Percentiles rank a stretch among this genome's conserved stretches.
These are phyloP conservation scores for Lepiota venenata DNA, from an alignment of 768 basidiomycete genomes.

Conservation along the genomic window DNA sequence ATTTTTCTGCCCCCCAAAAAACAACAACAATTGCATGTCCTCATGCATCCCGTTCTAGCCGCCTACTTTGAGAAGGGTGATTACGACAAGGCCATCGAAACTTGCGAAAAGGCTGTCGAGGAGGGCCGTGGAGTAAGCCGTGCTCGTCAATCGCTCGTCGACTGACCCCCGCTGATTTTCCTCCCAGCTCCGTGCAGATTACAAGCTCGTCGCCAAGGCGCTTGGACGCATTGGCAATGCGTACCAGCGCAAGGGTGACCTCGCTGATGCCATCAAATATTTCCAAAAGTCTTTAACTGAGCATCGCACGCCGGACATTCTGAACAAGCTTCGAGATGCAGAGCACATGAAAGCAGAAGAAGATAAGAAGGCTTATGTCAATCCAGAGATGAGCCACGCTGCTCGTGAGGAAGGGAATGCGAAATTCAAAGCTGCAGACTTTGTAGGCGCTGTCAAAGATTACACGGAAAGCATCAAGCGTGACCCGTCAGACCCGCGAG, in stretches of 20 bases:
- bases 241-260: conserved; percentile 78
- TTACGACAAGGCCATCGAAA: conserved; percentile 86
- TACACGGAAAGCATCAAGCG: conserved; percentile 98
- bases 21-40: background rate
- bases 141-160: background rate
- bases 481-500: conserved; percentile 83
- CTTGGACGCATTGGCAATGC: conserved; percentile 86
- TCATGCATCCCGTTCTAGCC: conserved; percentile 42
- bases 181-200: conserved; percentile 79
- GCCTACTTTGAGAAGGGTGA: conserved; percentile 93
- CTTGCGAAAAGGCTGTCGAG: conserved; percentile 94
- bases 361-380: conserved; percentile 81
- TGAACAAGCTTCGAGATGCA: conserved; percentile 83
- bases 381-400: conserved; percentile 75
- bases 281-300: conserved; percentile 93
- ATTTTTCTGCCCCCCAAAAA: background rate
- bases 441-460: conserved; percentile 84
- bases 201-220: conserved; percentile 93
- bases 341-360: conserved; percentile 78
- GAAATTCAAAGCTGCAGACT: conserved; percentile 91
- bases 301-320: conserved; percentile 91
- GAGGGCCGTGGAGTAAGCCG: conserved; percentile 74
- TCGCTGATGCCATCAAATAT: conserved; percentile 78
- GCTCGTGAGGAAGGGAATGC: conserved; percentile 93
- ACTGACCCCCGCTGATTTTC: conserved; percentile 1